Base-by-base conservation (phyloP, 108 stramenopile species). In the Pseudonitzschia delicatissima region DNA sequence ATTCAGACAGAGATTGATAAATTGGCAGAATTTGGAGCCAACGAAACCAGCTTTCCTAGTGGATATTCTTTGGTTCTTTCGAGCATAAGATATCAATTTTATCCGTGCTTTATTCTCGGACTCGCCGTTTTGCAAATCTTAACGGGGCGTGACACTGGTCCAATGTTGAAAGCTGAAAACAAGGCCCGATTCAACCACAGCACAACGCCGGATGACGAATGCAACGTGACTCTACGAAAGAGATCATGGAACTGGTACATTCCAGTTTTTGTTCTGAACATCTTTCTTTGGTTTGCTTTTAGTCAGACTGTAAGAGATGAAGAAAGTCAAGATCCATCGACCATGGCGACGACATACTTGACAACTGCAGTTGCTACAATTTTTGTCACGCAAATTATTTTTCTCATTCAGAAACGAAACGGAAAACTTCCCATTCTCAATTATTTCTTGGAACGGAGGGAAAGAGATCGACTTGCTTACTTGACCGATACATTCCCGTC, bases 121-220 rank as follows among this genome's bases (percentile, higher is more conserved):
- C 48, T 66, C 17, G 18, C 66, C 23, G 3, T 35, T n/a, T 25
- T 62, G 5, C 63, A 68, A 27, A 25, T 71, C 28, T 9, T 51
- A 35, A 21, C 49, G 13, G 39, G 67, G 53, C 77, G 84, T 15
- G 87, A 86, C 37, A 58, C 77, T 31, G 87, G 87, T 23, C 87
- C 82, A 9, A 83, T 88, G 79, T 76, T 84, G 1, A 39, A 82
- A 27, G 78, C 87, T 9, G 87, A 88, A 52, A 73, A 80, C 25
- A 26, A 53, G 9, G 68, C 55, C 20, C 66, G 58, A 47, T 66
- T 82, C 1, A 74, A 74, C 40, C 76, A 81, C 21, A 68, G 76
- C 15, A 85, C 67, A 20, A 63, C 45, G n/a, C 60, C 39, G 13
- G 40, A 17, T 17, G 57, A 49, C 35, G 71, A 67, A 33, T 2